A percentile compares a stretch with the other conserved stretches of the same genome.
Conservation (phyloP, 139 green algal species). For the Coccomyxa sp. region DNA sequence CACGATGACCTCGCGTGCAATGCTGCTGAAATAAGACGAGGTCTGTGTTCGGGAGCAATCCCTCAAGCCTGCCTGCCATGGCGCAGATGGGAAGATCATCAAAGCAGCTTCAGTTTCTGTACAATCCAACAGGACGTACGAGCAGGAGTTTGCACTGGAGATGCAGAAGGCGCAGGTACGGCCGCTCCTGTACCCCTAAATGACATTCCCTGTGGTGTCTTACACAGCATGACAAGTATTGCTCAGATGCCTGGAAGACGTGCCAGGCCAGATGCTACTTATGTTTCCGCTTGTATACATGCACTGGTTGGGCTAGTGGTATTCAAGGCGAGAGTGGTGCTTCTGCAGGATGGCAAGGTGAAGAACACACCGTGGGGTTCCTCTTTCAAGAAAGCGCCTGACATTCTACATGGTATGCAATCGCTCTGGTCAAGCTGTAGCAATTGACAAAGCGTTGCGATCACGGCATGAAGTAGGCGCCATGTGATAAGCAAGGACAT, state of each 20-base stretch:
- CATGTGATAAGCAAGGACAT: no score
- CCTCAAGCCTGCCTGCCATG: not conserved
- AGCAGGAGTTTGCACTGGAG: slow-evolving; percentile 56
- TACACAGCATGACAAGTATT: no score
- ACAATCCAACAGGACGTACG: slow-evolving; percentile 38
- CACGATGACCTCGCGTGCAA: no score
- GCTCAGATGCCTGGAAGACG: not conserved
- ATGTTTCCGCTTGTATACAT: not conserved
- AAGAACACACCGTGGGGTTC: slow-evolving; percentile 50
- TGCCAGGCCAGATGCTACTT: not conserved
- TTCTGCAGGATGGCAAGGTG: slow-evolving; percentile 28
- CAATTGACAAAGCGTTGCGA: no score
- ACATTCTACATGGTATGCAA: slow-evolving; percentile 47
- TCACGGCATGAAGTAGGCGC: no score
- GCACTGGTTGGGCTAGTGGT: not conserved
- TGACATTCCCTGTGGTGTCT: not conserved
- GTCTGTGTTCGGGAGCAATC: not conserved
- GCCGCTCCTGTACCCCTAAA: not conserved
- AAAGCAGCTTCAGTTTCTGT: slow-evolving; percentile 26
- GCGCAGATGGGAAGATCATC: slow-evolving; percentile 8
- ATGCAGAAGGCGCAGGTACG: slow-evolving; percentile 32
- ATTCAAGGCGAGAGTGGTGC: not conserved
- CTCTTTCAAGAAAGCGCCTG: slow-evolving; percentile 17
- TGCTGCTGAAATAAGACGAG: not conserved
- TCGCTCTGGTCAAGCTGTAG: not conserved